Base-by-base conservation (phyloP, 1,139 yeast genomes). In the Saccharomyces pastorianus region DNA sequence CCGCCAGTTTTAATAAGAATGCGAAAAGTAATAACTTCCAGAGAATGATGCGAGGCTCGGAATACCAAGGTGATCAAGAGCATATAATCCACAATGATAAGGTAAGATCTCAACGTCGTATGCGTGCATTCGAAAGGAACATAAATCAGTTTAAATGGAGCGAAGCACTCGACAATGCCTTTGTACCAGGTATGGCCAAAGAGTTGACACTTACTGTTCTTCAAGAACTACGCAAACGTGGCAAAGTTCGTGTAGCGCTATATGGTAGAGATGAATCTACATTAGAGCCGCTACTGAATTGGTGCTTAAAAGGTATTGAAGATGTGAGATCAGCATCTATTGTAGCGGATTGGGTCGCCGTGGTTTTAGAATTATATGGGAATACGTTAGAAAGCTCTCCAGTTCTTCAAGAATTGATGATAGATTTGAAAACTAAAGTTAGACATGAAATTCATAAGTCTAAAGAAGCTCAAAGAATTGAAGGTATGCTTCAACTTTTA, bases 401-500 rank as follows among this genome's bases (percentile, higher is more conserved):
- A n/a, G 84, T 88, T 6, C 75, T 93, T 60, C 91, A 86, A 61
- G 95, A 86, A 61, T 76, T 87, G 55, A 73, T 89, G 54, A 72
- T 76, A 50, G 79, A 79, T 55, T 73, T 93, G 59, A 76, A 78
- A 64, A 79, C 78, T 64, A 82, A 81, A 64, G 78, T 91, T 47
- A 79, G 79, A 56, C 68, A 73, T 41, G 97, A 91, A 71, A 82
- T 90, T 46, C 78, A 76, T 56, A 84, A 85, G 65, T 88, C 96
- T 49, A 82, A 83, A 66, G 96, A 91, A 68, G 96, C 98, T 7
- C 86, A 85, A 69, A 86, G 83, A 67, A 83, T 93, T 51, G 89
- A 87, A 64, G 99, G 99, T 57, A 93, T 93, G 98, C 76, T 93
- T 64, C 95, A 89, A 70, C 72, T 93, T 61, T 76, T 91, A 63